Evolutionary conservation across 2,329 filamentous ascomycete species (phyloP).

Genomic region (Teratosphaeria zuluensis): DNA sequence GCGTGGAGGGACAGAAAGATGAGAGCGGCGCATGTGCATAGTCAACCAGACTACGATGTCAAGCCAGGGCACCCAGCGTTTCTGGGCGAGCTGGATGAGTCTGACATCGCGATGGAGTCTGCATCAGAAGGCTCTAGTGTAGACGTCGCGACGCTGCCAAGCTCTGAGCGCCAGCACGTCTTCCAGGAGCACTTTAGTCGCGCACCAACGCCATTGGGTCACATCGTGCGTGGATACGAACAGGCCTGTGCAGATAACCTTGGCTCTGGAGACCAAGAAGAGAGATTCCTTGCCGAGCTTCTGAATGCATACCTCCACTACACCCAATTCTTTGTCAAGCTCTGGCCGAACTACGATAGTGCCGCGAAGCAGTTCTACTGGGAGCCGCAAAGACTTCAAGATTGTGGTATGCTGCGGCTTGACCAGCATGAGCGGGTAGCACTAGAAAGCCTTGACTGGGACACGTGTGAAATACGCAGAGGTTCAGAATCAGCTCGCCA

Average conservation of each 20-base stretch:
- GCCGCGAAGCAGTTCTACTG: not conserved
- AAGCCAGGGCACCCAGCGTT: too few species aligned
- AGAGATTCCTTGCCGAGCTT: not conserved
- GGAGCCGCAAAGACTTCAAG: not conserved
- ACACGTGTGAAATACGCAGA: not conserved
- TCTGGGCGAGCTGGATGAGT: not conserved
- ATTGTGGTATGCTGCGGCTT: not conserved
- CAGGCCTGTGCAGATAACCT: not conserved
- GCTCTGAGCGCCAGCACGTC: not conserved
- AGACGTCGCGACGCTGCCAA: not conserved
- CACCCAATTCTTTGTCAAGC: not conserved
- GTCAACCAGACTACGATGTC: too few species aligned
- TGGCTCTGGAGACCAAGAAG: not conserved
- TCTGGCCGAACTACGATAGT: not conserved
- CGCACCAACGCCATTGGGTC: not conserved
- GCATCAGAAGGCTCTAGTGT: not conserved
- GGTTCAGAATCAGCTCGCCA: not conserved
- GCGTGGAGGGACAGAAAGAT: not conserved
- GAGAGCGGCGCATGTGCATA: not conserved
- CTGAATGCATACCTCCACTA: not conserved
- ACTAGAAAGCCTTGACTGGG: not conserved
- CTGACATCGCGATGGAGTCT: not conserved
- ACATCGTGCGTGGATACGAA: not conserved
- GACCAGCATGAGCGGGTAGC: not conserved
- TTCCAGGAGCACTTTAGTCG: not conserved